Conservation (phyloP, 768 basidiomycete genomes). For the Hygrocybe punicea region DNA sequence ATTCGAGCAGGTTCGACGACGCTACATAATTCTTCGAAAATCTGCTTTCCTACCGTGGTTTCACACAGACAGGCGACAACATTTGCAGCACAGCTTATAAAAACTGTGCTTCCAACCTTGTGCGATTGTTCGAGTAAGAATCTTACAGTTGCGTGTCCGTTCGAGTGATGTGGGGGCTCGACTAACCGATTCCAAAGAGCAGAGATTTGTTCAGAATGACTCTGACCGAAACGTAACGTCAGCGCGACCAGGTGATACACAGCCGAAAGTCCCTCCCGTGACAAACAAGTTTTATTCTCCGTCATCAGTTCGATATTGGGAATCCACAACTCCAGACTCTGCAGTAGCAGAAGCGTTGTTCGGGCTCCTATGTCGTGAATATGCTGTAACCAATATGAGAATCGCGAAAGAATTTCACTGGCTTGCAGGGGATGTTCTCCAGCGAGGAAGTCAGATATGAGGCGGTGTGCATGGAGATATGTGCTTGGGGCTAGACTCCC, state of each 20-base stretch:
- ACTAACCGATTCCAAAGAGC: conserved; percentile 78
- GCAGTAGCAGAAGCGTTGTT: conserved; percentile 58
- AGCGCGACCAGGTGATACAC: conserved; percentile 83
- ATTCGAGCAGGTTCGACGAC: conserved; percentile 83
- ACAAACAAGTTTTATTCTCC: conserved; percentile 53
- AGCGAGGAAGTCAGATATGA: conserved; percentile 75
- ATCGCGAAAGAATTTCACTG: conserved; percentile 61
- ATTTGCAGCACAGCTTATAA: conserved; percentile 74
- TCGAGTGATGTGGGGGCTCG: conserved; percentile 63
- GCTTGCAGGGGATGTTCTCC: conserved; percentile 69
- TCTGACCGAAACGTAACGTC: conserved; percentile 69
- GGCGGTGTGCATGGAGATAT: conserved; percentile 76
- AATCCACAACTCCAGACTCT: conserved; percentile 83
- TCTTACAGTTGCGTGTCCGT: conserved; percentile 74
- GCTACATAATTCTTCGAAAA: conserved; percentile 81
- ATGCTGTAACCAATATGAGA: conserved; percentile 69
- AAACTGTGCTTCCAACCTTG: conserved; percentile 74
- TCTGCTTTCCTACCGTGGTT: conserved; percentile 63
- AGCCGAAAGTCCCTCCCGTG: conserved; percentile 58
- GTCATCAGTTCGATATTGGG: conserved; percentile 67
- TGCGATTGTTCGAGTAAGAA: conserved; percentile 87
- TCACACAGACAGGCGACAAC: conserved; percentile 83
- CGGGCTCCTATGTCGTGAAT: conserved; percentile 50
- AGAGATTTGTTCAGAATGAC: conserved; percentile 75
- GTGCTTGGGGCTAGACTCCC: conserved; percentile 70